Percentiles rank a stretch among this genome's conserved stretches.
Conservation (phyloP, 1,284 basidiomycete species). For the Trichosporon sp. region DNA sequence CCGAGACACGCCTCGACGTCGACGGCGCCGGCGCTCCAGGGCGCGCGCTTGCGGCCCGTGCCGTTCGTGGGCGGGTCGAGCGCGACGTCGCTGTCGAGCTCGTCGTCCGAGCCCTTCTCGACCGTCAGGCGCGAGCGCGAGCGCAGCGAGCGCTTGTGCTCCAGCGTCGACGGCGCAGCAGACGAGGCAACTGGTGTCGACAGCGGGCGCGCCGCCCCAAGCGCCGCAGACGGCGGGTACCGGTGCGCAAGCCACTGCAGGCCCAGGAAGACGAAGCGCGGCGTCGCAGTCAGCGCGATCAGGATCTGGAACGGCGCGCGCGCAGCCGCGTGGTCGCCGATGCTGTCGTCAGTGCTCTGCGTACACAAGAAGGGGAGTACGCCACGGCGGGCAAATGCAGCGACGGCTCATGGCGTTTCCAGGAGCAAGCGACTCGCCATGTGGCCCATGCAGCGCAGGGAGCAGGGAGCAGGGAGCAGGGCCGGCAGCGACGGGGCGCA, state of each 20-base stretch:
- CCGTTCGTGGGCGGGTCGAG: neutral
- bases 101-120: slow-evolving; percentile 2
- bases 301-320: slow-evolving; percentile 84
- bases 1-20: slow-evolving; percentile 57
- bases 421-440: neutral
- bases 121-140: neutral
- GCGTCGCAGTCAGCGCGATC: slow-evolving; percentile 80
- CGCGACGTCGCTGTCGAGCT: neutral
- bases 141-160: neutral
- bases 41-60: neutral
- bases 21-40: slow-evolving; percentile 2
- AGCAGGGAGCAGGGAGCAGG: no score
- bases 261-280: slow-evolving; percentile 71
- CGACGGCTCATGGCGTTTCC: neutral
- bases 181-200: neutral
- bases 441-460: neutral
- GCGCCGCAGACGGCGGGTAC: slow-evolving; percentile 14
- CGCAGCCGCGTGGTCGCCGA: slow-evolving; percentile 89
- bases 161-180: neutral
- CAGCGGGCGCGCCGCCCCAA: neutral
- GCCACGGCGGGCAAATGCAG: neutral
- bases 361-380: neutral
- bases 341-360: slow-evolving; percentile 54
- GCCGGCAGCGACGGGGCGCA: no score
- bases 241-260: slow-evolving; percentile 65